Conservation (phyloP, 2,329 filamentous ascomycete genomes). For the Neonectria faginata region DNA sequence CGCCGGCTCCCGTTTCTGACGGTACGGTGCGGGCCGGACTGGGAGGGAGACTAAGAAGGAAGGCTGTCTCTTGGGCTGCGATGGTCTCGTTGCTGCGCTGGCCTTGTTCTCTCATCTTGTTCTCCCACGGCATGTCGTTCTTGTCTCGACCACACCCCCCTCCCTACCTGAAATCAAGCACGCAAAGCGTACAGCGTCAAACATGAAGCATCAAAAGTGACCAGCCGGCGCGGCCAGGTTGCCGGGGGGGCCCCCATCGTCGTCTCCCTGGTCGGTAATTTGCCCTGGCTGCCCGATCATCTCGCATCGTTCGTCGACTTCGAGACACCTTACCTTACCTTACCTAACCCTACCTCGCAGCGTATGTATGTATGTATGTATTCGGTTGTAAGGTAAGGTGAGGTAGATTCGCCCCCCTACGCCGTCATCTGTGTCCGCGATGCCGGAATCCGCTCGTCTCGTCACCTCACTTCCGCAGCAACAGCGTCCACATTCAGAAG, state of each 20-base stretch:
- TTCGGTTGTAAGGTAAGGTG: no score
- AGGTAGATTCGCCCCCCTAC: not conserved
- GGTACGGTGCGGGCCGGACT: conserved; percentile 16
- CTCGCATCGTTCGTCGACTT: conserved; percentile 12
- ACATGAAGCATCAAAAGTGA: conserved; percentile 4
- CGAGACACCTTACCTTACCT: conserved; percentile 1
- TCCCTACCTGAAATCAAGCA: not conserved
- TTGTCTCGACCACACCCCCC: not conserved
- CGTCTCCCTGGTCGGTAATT: not conserved
- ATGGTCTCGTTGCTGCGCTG: not conserved
- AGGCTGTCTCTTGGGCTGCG: conserved; percentile 3
- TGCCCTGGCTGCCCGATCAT: conserved; percentile 28
- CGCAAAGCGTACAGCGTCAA: not conserved
- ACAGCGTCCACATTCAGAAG: not conserved
- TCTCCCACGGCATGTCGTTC: conserved; percentile 7
- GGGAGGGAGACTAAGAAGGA: conserved; percentile 3
- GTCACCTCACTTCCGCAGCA: conserved; percentile 13
- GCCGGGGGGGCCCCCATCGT: not conserved
- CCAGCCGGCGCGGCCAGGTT: conserved; percentile 11
- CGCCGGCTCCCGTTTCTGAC: conserved; percentile 20
- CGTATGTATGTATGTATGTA: no score
- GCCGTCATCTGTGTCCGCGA: conserved; percentile 1
- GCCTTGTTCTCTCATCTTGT: conserved; percentile 23
- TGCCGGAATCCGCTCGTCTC: conserved; percentile 8
- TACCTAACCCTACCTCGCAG: no score